These are phyloP conservation scores for Piper longum DNA, from an alignment of 164 flowering plant genomes.

Conservation along the genomic window DNA sequence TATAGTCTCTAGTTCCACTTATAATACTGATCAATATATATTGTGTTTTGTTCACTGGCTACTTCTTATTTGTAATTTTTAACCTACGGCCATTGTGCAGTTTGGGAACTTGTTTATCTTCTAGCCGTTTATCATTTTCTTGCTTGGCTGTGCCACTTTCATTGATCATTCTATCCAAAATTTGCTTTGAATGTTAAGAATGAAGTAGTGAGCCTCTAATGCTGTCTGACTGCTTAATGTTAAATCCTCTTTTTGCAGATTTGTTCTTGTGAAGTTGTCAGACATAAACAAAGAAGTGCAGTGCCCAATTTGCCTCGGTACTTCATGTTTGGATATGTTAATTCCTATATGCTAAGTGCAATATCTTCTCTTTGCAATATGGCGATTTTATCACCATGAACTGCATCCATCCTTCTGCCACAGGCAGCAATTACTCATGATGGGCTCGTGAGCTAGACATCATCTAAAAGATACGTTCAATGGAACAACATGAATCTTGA, in stretches of 20 bases:
- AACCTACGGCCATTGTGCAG: too few relatives aligned
- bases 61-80: too few relatives aligned
- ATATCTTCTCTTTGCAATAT: background rate
- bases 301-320: slow-evolving; percentile 61
- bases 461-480: too few relatives aligned
- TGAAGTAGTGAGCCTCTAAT: background rate
- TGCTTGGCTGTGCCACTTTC: too few relatives aligned
- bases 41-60: too few relatives aligned
- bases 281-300: slow-evolving; percentile 76
- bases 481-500: too few relatives aligned
- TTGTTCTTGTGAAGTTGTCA: slow-evolving; percentile 38
- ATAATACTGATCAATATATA: too few relatives aligned
- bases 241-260: slow-evolving; percentile 28
- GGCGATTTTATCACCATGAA: background rate
- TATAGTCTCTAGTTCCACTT: too few relatives aligned
- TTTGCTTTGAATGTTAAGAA: background rate
- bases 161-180: background rate
- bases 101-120: too few relatives aligned
- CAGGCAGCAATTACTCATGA: background rate
- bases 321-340: background rate
- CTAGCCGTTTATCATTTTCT: too few relatives aligned
- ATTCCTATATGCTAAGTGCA: background rate
- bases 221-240: background rate
- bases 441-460: too few relatives aligned
- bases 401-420: background rate